phyloP scores from a whole-genome alignment of 257 asterid species.

The Nicotiana knightiana region DNA sequence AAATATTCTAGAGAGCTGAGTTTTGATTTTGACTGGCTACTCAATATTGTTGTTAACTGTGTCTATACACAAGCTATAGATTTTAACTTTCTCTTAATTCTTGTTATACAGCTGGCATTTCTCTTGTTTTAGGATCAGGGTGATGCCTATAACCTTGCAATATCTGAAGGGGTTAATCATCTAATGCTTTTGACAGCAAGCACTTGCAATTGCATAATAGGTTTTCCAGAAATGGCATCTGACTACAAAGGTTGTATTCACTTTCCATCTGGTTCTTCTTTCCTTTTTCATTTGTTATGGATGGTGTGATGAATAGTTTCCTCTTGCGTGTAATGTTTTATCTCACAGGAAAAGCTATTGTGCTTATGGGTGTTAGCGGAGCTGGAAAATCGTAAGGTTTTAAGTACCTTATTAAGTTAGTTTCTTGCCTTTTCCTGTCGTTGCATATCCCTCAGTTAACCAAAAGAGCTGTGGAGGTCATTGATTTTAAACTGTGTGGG shows the following conservation, averaged over 20 bases:
- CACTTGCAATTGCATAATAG: neutral
- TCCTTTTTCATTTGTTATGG: neutral
- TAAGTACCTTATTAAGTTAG: neutral
- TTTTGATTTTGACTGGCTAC: too few relatives aligned
- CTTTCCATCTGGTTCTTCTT: neutral
- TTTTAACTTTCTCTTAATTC: neutral
- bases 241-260: slow-evolving; percentile 7
- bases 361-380: slow-evolving; percentile 85
- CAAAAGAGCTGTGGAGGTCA: neutral
- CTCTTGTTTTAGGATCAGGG: neutral
- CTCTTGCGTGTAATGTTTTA: neutral
- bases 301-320: neutral
- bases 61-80: neutral
- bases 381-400: slow-evolving; percentile 79
- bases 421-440: neutral
- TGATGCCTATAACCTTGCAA: neutral
- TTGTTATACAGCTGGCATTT: neutral
- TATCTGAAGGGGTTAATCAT: neutral
- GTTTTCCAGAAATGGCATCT: slow-evolving; percentile 1
- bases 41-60: too few relatives aligned
- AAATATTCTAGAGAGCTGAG: too few relatives aligned
- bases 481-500: neutral
- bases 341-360: slow-evolving; percentile 56
- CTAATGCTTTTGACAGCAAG: slow-evolving; percentile 5
- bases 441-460: neutral